A percentile compares a stretch with the other conserved stretches of the same genome.
Conservation (phyloP, 2,329 filamentous ascomycete genomes). For the Didymella sp. region DNA sequence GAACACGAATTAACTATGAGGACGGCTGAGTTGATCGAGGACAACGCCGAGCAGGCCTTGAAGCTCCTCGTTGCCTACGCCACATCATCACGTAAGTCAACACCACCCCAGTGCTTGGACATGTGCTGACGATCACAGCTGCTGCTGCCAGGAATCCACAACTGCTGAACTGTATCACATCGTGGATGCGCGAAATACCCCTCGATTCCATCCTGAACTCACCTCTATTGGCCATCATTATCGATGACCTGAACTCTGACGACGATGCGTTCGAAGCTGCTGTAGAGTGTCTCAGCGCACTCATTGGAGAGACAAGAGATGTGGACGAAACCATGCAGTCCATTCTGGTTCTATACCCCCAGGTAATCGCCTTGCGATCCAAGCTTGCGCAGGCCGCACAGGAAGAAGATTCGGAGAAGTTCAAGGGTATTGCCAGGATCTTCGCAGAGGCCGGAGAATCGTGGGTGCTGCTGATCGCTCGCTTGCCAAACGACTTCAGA, state of each 20-base stretch:
- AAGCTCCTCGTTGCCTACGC: constrained; percentile 87
- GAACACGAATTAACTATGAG: constrained; percentile 91
- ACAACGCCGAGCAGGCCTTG: constrained; percentile 89
- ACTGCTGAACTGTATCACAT: constrained; percentile 92
- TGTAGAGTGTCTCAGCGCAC: constrained; percentile 89
- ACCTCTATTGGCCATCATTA: constrained; percentile 79
- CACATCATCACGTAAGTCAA: constrained; percentile 80
- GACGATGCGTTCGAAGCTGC: constrained; percentile 85
- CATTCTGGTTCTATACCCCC: constrained; percentile 83
- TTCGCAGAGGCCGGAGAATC: constrained; percentile 93
- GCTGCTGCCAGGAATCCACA: constrained; percentile 84
- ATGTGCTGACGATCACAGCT: constrained; percentile 50
- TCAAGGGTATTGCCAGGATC: constrained; percentile 87
- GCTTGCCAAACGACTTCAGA: constrained; percentile 81
- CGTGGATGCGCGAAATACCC: constrained; percentile 94
- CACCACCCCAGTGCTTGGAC: not conserved
- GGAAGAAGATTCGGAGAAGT: constrained; percentile 82
- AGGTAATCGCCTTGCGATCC: constrained; percentile 76
- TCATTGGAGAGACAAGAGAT: constrained; percentile 90
- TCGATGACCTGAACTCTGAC: constrained; percentile 77
- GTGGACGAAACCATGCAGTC: constrained; percentile 86
- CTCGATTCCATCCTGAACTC: constrained; percentile 83
- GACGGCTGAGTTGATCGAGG: constrained; percentile 86
- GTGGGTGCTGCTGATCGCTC: constrained; percentile 90
- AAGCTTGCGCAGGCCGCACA: constrained; percentile 77